Conservation (phyloP, 1,284 basidiomycete genomes). For the Tilletia setariae region DNA sequence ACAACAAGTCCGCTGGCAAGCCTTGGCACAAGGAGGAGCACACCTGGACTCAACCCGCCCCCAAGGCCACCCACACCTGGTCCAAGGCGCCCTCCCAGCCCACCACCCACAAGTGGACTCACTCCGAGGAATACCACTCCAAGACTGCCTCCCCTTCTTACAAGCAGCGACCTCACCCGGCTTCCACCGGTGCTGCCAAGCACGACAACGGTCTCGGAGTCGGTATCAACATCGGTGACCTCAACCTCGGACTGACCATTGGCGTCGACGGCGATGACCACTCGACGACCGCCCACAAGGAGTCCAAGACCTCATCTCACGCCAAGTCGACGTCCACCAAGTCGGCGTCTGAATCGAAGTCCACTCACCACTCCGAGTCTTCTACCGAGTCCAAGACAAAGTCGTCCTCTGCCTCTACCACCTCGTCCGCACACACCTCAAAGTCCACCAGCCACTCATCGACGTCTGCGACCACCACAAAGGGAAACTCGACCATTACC, state of each 20-base stretch:
- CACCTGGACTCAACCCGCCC: background rate
- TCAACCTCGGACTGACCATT: too few species aligned
- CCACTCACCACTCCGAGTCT: background rate
- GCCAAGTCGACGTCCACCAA: background rate
- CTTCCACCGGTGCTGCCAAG: background rate
- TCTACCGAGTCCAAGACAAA: constrained; percentile 4
- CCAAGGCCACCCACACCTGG: constrained; percentile 4
- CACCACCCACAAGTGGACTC: background rate
- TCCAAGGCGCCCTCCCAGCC: background rate
- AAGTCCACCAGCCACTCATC: background rate
- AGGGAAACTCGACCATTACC: background rate
- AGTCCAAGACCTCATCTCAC: background rate
- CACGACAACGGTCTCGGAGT: background rate
- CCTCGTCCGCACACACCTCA: background rate
- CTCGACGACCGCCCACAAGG: background rate
- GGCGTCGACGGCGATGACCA: background rate
- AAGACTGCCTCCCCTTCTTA: too few species aligned
- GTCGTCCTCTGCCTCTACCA: background rate
- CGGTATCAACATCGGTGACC: too few species aligned
- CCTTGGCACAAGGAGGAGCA: constrained; percentile 2
- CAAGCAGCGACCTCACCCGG: too few species aligned
- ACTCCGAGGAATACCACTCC: background rate
- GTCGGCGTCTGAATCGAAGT: too few species aligned
- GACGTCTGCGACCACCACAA: background rate
- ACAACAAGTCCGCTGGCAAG: background rate